Evolutionary conservation across 495 filamentous ascomycete species (phyloP).

Genomic region (Lophium mytilinum): DNA sequence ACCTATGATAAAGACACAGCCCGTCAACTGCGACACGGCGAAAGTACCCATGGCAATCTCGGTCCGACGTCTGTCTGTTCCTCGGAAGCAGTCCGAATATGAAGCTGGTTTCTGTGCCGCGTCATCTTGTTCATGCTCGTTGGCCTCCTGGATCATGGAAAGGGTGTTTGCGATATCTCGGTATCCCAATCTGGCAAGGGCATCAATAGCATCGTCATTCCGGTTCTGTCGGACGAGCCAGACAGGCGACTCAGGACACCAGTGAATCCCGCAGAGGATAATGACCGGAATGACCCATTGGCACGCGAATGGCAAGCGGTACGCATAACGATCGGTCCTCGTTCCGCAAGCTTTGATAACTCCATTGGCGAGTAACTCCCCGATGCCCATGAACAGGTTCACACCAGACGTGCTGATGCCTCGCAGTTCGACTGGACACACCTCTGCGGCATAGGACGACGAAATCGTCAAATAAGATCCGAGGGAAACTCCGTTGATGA

Average conservation of each 20-base stretch:
- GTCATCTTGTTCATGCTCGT: constrained; percentile 16
- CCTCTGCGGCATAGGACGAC: background rate
- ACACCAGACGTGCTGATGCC: background rate
- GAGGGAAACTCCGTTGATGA: background rate
- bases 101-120: constrained; percentile 5
- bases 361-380: constrained; percentile 25
- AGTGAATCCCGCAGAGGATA: constrained; percentile 22
- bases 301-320: constrained; percentile 28
- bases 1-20: constrained; percentile 14
- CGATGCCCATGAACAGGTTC: background rate
- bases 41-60: constrained; percentile 44
- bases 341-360: constrained; percentile 21
- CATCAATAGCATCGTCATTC: constrained; percentile 7
- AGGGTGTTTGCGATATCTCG: constrained; percentile 17
- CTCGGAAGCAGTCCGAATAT: constrained; percentile 19
- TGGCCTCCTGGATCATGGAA: constrained; percentile 22
- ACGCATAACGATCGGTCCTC: constrained; percentile 25
- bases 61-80: constrained; percentile 16
- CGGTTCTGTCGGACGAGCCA: constrained; percentile 19
- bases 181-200: constrained; percentile 14
- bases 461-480: background rate
- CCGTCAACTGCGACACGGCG: background rate
- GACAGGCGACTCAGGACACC: constrained; percentile 24
- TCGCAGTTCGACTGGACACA: background rate
- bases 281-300: constrained; percentile 32